Base-by-base conservation (phyloP, 2,329 filamentous ascomycete genomes). In the Fusarium austroafricanum region DNA sequence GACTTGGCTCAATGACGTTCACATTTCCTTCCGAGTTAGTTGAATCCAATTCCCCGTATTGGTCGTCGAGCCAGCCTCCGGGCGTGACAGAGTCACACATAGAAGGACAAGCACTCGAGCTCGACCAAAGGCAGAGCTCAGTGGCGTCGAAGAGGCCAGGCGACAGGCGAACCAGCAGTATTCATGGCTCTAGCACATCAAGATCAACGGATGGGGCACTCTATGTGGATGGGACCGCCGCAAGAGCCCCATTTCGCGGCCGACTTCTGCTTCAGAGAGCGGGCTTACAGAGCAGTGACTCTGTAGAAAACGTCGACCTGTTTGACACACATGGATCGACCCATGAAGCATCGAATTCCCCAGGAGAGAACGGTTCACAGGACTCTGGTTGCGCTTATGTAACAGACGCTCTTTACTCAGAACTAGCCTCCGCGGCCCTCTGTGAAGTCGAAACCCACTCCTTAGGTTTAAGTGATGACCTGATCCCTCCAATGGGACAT, bases 211-310 rank as follows among this genome's bases (percentile, higher is more conserved):
- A 61, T 15, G 58, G 61, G 11, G 49, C 45, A 6, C 20, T 65
- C 2, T 65, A 65, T 37, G 54, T 65, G 17, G 54, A 65, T 47
- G 61, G 61, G 20, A 53, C 54, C 14, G 39, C 18, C 15, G 54
- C 61, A 26, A 65, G 61, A 21, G 61, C 61, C 20, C 61, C 61
- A 35, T 65, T 65, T 29, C 56, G 56, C 29, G 58, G 58, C 2
- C 56, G 23, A n/a, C 39, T 61, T 31, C 54, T 42, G 5, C 21
- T 28, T 17, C 54, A 46, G 15, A 35, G 35, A 26, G 28, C 21
- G 28, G 33, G 18, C 10, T 42, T 37, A 52, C 28, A 40, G 14
- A 20, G 6, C 4, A 23, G 12, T 39, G 23, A 11, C 20, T 33
- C 35, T 10, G 21, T 21, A 23, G 33, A 18, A 21, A 28, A 55